Evolutionary conservation across 257 asterid genomes (phyloP).

Genomic region (Hygrophila difformis): DNA sequence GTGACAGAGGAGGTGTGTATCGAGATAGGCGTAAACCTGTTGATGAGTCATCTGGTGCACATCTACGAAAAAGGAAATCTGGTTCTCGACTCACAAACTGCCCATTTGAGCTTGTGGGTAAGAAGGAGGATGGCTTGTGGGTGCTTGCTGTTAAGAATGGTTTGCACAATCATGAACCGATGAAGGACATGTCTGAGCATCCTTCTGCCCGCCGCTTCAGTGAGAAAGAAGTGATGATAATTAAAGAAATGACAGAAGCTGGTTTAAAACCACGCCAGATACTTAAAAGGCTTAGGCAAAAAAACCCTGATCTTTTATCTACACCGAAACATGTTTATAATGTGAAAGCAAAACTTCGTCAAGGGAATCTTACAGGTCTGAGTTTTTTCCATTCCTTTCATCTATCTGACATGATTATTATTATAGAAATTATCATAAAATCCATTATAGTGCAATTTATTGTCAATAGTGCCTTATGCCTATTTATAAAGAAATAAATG

Average conservation of each 20-base stretch:
- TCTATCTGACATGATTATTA: not conserved
- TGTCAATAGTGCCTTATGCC: no score
- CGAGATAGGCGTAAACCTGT: slow-evolving; percentile 62
- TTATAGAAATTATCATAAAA: slow-evolving; percentile 1
- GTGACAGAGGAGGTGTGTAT: slow-evolving; percentile 92
- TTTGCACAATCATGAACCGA: slow-evolving; percentile 78
- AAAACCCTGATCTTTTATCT: slow-evolving; percentile 72
- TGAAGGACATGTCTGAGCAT: slow-evolving; percentile 78
- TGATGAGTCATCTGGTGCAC: slow-evolving; percentile 49
- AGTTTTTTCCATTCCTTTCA: slow-evolving; percentile 12
- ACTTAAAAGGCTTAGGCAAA: slow-evolving; percentile 66
- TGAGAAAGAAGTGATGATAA: slow-evolving; percentile 66
- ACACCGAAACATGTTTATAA: slow-evolving; percentile 84
- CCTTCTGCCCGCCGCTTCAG: slow-evolving; percentile 80
- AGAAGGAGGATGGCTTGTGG: slow-evolving; percentile 86
- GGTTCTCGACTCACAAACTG: slow-evolving; percentile 80
- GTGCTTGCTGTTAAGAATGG: slow-evolving; percentile 75
- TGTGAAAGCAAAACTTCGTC: slow-evolving; percentile 83
- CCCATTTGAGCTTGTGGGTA: slow-evolving; percentile 82
- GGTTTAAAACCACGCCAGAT: slow-evolving; percentile 88
- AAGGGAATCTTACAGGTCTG: slow-evolving; percentile 63
- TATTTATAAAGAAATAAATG: no score
- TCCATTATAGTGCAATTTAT: slow-evolving; percentile 8
- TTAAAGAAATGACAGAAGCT: slow-evolving; percentile 84
- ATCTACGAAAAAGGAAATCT: slow-evolving; percentile 60